Conservation (phyloP, 2,329 filamentous ascomycete genomes). For the Didymella keratinophila region DNA sequence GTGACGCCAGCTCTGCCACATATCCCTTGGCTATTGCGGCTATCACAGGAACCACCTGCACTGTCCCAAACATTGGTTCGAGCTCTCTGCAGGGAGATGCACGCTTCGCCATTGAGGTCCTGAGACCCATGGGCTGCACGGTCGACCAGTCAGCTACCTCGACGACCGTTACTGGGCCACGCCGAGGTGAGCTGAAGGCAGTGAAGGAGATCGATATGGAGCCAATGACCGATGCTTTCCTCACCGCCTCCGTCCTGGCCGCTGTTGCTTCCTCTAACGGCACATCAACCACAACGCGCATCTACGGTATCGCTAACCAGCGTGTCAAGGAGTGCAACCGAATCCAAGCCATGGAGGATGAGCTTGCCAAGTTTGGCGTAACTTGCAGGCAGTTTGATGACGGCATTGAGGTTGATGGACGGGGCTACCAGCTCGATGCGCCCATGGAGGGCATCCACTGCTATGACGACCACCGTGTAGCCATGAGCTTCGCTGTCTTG, state of each 20-base stretch:
- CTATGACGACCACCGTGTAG: slow-evolving; percentile 97
- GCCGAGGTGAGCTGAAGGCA: slow-evolving; percentile 73
- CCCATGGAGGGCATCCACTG: slow-evolving; percentile 77
- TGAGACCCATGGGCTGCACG: slow-evolving; percentile 90
- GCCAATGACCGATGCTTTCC: slow-evolving; percentile 97
- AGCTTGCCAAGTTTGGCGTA: slow-evolving; percentile 93
- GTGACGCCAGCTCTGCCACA: slow-evolving; percentile 96
- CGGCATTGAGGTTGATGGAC: slow-evolving; percentile 79
- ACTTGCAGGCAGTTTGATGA: slow-evolving; percentile 87
- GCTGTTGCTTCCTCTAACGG: slow-evolving; percentile 80
- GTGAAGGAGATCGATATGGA: slow-evolving; percentile 94
- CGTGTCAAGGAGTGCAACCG: slow-evolving; percentile 98
- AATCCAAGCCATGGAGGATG: slow-evolving; percentile 92
- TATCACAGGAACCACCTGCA: slow-evolving; percentile 94
- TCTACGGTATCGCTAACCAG: slow-evolving; percentile 95
- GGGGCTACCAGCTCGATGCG: slow-evolving; percentile 59
- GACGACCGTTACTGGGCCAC: slow-evolving; percentile 92
- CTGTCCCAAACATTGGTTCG: slow-evolving; percentile 94
- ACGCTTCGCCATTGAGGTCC: slow-evolving; percentile 87
- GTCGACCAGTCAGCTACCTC: slow-evolving; percentile 85
- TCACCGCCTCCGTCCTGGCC: slow-evolving; percentile 91
- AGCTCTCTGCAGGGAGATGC: slow-evolving; percentile 93
- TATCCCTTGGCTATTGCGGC: slow-evolving; percentile 94
- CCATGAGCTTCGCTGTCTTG: slow-evolving; percentile 97
- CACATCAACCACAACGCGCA: slow-evolving; percentile 72